These are phyloP conservation scores for Cytospora schulzeri DNA, from an alignment of 2,329 filamentous ascomycete genomes.

Conservation along the genomic window DNA sequence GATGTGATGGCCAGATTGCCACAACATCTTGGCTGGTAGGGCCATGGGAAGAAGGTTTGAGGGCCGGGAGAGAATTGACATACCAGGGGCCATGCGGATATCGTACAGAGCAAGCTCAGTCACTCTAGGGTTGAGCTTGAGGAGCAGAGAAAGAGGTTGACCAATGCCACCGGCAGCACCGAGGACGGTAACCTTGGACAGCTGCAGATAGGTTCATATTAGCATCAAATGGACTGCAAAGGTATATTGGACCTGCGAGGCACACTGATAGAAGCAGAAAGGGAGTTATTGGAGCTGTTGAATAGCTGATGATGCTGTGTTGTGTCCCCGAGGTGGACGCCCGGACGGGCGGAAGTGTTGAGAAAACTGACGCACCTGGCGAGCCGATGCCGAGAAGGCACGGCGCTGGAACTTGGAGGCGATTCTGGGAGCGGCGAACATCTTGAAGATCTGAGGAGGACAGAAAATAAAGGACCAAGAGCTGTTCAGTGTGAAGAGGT, in stretches of 20 bases:
- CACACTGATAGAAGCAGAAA: slow-evolving; percentile 7
- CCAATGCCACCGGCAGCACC: slow-evolving; percentile 98
- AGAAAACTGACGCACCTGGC: slow-evolving; percentile 58
- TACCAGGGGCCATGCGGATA: slow-evolving; percentile 91
- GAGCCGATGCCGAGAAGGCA: slow-evolving; percentile 78
- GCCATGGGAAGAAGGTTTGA: background rate
- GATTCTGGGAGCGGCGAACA: slow-evolving; percentile 73
- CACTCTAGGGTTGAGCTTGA: slow-evolving; percentile 98
- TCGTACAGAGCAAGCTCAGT: slow-evolving; percentile 96
- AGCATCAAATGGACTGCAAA: slow-evolving; percentile 17
- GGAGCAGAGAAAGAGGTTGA: slow-evolving; percentile 93
- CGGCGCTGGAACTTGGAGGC: slow-evolving; percentile 71
- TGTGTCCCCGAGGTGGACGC: slow-evolving; percentile 29
- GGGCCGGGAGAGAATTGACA: slow-evolving; percentile 4
- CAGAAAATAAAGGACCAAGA: slow-evolving; percentile 16
- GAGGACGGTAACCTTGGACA: slow-evolving; percentile 96
- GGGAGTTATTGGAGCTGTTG: background rate
- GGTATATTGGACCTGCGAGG: slow-evolving; percentile 5
- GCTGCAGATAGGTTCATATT: slow-evolving; percentile 52
- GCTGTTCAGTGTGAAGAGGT: background rate
- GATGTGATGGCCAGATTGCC: background rate
- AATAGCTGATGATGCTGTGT: background rate
- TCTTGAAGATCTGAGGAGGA: slow-evolving; percentile 46
- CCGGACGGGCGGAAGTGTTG: slow-evolving; percentile 21
- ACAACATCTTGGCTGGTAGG: background rate